Conservation (phyloP, 2,329 filamentous ascomycete species). For the Seiridium unicorne region DNA sequence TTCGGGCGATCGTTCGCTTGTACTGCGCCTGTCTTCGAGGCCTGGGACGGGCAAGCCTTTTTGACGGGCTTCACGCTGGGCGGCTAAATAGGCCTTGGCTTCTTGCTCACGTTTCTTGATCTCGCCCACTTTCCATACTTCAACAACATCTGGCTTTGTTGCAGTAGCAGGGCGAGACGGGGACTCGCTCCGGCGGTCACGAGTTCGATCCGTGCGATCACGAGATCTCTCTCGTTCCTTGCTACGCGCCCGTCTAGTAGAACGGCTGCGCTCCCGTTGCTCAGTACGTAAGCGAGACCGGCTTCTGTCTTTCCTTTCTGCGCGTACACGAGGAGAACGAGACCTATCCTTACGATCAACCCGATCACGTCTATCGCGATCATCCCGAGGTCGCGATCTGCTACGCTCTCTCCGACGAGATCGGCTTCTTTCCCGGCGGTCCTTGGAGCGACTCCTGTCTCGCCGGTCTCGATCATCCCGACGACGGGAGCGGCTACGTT, state of each 20-base stretch:
- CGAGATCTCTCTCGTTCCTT: slow-evolving; percentile 18
- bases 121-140: slow-evolving; percentile 60
- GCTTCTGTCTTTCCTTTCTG: slow-evolving; percentile 26
- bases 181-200: slow-evolving; percentile 37
- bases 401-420: slow-evolving; percentile 23
- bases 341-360: slow-evolving; percentile 26
- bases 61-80: slow-evolving; percentile 57
- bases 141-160: slow-evolving; percentile 37
- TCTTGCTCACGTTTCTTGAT: slow-evolving; percentile 62
- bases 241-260: slow-evolving; percentile 18
- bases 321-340: slow-evolving; percentile 25
- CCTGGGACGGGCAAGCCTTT: slow-evolving; percentile 58
- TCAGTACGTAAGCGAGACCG: slow-evolving; percentile 20
- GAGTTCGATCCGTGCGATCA: slow-evolving; percentile 16
- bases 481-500: slow-evolving; percentile 24
- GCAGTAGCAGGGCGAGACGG: slow-evolving; percentile 41
- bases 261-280: slow-evolving; percentile 19
- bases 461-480: slow-evolving; percentile 22
- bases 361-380: slow-evolving; percentile 25
- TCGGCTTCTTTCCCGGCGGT: slow-evolving; percentile 1
- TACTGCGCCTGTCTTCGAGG: slow-evolving; percentile 50
- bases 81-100: slow-evolving; percentile 63
- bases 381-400: slow-evolving; percentile 25
- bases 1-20: slow-evolving; percentile 43
- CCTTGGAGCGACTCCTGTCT: slow-evolving; percentile 19